A percentile compares a stretch with the other conserved stretches of the same genome.
Conservation (phyloP, 108 stramenopile species). For the Skeletonema grethae region DNA sequence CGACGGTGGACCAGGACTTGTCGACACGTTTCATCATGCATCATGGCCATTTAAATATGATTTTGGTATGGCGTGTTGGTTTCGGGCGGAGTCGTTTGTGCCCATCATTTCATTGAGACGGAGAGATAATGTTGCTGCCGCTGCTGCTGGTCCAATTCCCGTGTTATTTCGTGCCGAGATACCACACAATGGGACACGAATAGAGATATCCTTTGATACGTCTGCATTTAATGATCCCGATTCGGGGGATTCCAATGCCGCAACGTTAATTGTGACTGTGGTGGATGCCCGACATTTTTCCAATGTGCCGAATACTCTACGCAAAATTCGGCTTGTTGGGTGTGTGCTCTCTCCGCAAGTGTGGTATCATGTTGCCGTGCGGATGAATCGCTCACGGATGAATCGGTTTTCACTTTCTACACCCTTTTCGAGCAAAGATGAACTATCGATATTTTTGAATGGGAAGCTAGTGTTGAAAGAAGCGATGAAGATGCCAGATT, state of each 20-base stretch:
- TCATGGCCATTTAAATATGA: constrained; percentile 83
- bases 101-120: background rate
- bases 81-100: constrained; percentile 69
- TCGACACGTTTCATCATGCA: constrained; percentile 28
- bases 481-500: constrained; percentile 58
- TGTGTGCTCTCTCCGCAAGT: constrained; percentile 71
- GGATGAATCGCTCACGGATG: constrained; percentile 66
- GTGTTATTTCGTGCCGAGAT: constrained; percentile 51
- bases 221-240: constrained; percentile 29
- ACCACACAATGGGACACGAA: constrained; percentile 55
- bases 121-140: background rate
- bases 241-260: constrained; percentile 11
- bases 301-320: constrained; percentile 11
- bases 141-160: constrained; percentile 1
- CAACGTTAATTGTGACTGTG: constrained; percentile 50
- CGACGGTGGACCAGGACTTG: constrained; percentile 34
- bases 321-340: constrained; percentile 52
- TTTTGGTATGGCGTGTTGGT: constrained; percentile 81
- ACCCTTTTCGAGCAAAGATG: constrained; percentile 52
- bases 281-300: constrained; percentile 41
- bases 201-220: constrained; percentile 59
- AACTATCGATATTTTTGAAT: constrained; percentile 76
- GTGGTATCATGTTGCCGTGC: constrained; percentile 83
- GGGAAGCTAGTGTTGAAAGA: constrained; percentile 76
- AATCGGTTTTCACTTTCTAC: constrained; percentile 61